Evolutionary conservation across 192 early-diverging fungal genomes (phyloP).

Genomic region (Linnemannia exigua): DNA sequence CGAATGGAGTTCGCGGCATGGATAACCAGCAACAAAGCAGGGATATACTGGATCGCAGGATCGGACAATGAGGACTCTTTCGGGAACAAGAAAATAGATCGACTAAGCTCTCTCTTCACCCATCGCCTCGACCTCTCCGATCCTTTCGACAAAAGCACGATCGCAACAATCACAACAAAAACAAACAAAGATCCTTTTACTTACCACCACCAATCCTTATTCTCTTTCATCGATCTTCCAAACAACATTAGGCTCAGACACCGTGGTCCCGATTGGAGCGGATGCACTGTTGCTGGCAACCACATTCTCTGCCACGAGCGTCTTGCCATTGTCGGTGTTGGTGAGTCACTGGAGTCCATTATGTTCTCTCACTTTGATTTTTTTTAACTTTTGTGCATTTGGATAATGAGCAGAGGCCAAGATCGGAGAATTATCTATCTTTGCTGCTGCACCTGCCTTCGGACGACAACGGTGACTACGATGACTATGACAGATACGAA

Average conservation of each 20-base stretch:
- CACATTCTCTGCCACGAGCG: conserved; percentile 97
- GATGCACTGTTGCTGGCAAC: conserved; percentile 85
- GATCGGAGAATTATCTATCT: conserved; percentile 11
- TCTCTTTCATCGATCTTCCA: background rate
- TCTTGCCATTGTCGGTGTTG: conserved; percentile 98
- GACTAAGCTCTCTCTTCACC: background rate
- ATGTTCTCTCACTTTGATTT: conserved; percentile 1
- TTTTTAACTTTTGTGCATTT: background rate
- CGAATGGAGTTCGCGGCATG: background rate
- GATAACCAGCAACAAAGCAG: background rate
- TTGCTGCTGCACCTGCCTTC: background rate
- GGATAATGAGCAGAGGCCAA: background rate
- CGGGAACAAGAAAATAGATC: background rate
- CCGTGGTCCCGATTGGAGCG: conserved; percentile 99
- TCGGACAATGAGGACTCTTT: background rate
- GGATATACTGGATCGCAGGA: background rate
- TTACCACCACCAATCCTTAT: background rate
- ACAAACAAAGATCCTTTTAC: background rate
- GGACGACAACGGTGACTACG: background rate
- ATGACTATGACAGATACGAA: background rate
- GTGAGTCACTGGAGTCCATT: conserved; percentile 62
- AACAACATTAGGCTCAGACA: conserved; percentile 82
- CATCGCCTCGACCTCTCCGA: background rate
- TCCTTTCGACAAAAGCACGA: background rate
- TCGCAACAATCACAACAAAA: background rate